phyloP scores from a whole-genome alignment of 768 basidiomycete genomes.

The Agrocybe chaxingu region DNA sequence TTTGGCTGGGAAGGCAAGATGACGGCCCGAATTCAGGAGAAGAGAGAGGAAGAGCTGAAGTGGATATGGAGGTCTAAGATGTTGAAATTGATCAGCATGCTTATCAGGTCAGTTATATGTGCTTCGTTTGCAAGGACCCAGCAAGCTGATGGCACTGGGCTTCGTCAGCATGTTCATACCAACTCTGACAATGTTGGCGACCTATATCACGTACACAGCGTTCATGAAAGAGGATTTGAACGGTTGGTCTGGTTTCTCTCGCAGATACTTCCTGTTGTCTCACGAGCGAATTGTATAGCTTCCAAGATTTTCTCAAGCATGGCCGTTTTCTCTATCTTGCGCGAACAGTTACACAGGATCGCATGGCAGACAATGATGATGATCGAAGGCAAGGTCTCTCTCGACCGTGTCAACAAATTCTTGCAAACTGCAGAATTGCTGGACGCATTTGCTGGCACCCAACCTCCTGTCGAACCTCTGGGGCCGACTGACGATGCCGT shows the following conservation, averaged over 20 bases:
- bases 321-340: too few relatives aligned
- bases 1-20: slow-evolving; percentile 68
- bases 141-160: not conserved
- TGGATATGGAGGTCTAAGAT: slow-evolving; percentile 54
- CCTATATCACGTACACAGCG: not conserved
- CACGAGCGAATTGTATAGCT: slow-evolving; percentile 27
- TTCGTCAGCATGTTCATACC: too few relatives aligned
- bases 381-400: slow-evolving; percentile 24
- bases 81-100: slow-evolving; percentile 47
- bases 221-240: not conserved
- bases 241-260: not conserved
- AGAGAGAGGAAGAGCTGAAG: slow-evolving; percentile 60
- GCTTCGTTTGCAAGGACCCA: not conserved
- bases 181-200: too few relatives aligned
- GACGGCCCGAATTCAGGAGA: slow-evolving; percentile 47
- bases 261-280: not conserved
- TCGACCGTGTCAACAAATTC: not conserved
- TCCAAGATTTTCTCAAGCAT: too few relatives aligned
- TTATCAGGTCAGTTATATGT: slow-evolving; percentile 42
- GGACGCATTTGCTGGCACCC: too few relatives aligned
- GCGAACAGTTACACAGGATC: too few relatives aligned
- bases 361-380: slow-evolving; percentile 10
- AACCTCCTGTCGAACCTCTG: too few relatives aligned
- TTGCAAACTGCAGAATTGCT: not conserved
- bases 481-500: too few relatives aligned